These are phyloP conservation scores for Phaeolepiota aurea DNA, from an alignment of 768 basidiomycete species.

Conservation along the genomic window DNA sequence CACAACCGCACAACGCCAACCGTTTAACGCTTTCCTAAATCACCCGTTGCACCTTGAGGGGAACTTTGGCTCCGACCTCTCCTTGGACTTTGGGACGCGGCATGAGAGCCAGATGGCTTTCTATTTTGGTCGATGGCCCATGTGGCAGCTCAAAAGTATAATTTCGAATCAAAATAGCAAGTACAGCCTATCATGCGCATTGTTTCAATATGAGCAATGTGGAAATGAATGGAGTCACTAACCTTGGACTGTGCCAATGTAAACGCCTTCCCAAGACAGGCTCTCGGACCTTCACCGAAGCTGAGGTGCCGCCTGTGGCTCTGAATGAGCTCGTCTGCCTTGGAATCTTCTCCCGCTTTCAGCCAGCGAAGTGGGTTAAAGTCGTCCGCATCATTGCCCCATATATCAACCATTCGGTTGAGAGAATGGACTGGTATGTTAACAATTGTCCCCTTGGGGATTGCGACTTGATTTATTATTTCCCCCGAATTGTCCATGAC, in stretches of 20 bases:
- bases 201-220: background rate
- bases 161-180: slow-evolving; percentile 35
- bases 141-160: slow-evolving; percentile 31
- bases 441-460: slow-evolving; percentile 31
- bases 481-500: background rate
- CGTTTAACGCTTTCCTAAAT: too few relatives aligned
- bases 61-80: slow-evolving; percentile 21
- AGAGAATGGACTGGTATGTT: slow-evolving; percentile 28
- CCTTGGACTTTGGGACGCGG: slow-evolving; percentile 30
- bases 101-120: slow-evolving; percentile 24
- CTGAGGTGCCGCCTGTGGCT: slow-evolving; percentile 31
- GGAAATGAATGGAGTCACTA: too few relatives aligned
- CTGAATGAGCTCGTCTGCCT: slow-evolving; percentile 21
- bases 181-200: slow-evolving; percentile 24
- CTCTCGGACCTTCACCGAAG: slow-evolving; percentile 35
- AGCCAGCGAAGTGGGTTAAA: slow-evolving; percentile 40
- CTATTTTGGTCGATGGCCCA: slow-evolving; percentile 29
- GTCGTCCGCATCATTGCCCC: slow-evolving; percentile 35
- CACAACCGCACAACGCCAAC: too few relatives aligned
- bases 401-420: slow-evolving; percentile 29
- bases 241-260: slow-evolving; percentile 35
- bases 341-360: too few relatives aligned
- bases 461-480: slow-evolving; percentile 14
- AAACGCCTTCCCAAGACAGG: slow-evolving; percentile 36
- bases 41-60: slow-evolving; percentile 18